Evolutionary conservation across 2,329 filamentous ascomycete species (phyloP), one percentile per base, ranked within the genome.

Genomic region (Colletotrichum trifolii): DNA sequence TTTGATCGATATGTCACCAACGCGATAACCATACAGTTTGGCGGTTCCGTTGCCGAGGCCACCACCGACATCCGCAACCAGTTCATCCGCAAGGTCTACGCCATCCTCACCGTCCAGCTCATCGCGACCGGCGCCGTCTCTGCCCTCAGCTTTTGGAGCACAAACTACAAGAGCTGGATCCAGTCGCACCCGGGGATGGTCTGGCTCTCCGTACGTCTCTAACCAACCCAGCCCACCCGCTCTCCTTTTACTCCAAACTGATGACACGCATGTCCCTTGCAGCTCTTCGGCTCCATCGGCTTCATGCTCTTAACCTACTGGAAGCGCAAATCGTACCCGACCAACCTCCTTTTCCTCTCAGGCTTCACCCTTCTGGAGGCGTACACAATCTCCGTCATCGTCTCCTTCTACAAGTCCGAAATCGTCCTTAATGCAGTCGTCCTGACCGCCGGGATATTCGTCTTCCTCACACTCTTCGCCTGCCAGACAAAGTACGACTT

Each of bases 401-500:
- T 96, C 2, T 96, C 93, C 25, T 96, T 96, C 79, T 97, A 96
- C 81, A 84, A 95, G 66, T 88, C 89, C 17, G 83, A 84, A 55
- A 90, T 98, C 74, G 96, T 99, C 25, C 85, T 99, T 52, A 91
- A 97, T 79, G 96, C 96, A 13, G 90, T 97, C 39, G 80, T 97
- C 69, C 88, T 99, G 63, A 99, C 96, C 55, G 91, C 89, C 13
- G 91, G 90, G 55, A 92, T 94, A 74, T 94, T 95, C 74, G 82
- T 93, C 72, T 88, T 92, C 73, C 86, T 94, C 55, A 93, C 91
- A 1, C 79, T 94, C 48, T 98, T 99, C 77, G 96, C 96, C 54
- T 97, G 94, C 87, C 96, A 99, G 83, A 92, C 92, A 69, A 97
- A 96, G 78, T 99, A 99, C 76, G 96, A 99, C 83, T 99, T 99